Percentiles rank a stretch among this genome's conserved stretches.
These are phyloP conservation scores for Kwoniella bestiolae DNA, from an alignment of 768 basidiomycete genomes.

Conservation along the genomic window DNA sequence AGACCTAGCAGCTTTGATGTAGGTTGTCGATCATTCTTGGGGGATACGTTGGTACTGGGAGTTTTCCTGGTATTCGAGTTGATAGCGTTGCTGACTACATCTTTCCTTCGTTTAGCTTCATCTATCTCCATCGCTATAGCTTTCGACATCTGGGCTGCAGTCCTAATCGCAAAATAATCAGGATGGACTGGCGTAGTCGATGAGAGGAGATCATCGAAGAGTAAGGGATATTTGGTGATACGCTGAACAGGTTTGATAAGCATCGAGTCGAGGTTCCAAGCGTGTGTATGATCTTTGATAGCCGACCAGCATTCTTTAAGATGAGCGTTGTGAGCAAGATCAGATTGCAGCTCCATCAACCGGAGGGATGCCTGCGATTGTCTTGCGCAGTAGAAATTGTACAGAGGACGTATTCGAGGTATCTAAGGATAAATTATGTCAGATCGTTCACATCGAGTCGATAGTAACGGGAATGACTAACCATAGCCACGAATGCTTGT, in stretches of 20 bases:
- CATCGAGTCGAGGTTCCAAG: slow-evolving; percentile 59
- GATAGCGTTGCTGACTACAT: slow-evolving; percentile 60
- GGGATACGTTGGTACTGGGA: slow-evolving; percentile 14
- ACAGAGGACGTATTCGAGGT: slow-evolving; percentile 52
- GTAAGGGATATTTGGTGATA: slow-evolving; percentile 57
- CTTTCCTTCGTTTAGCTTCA: slow-evolving; percentile 77
- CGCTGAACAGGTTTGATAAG: slow-evolving; percentile 59
- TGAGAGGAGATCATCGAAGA: slow-evolving; percentile 55
- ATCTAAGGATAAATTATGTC: slow-evolving; percentile 26
- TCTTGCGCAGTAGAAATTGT: slow-evolving; percentile 55
- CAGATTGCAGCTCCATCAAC: slow-evolving; percentile 48
- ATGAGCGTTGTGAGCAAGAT: slow-evolving; percentile 41
- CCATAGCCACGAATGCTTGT: slow-evolving; percentile 50
- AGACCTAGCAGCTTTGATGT: slow-evolving; percentile 30
- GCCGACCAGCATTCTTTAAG: slow-evolving; percentile 56
- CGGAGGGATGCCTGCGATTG: slow-evolving; percentile 53
- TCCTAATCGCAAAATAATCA: slow-evolving; percentile 54
- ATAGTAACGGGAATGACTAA: too few species aligned
- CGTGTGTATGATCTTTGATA: slow-evolving; percentile 56
- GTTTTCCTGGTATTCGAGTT: background rate
- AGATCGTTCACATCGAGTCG: background rate
- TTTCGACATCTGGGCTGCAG: slow-evolving; percentile 59
- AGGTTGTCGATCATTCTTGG: slow-evolving; percentile 21
- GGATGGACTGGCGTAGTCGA: slow-evolving; percentile 56
- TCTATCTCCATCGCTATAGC: slow-evolving; percentile 65